phyloP scores from a whole-genome alignment of 2,329 filamentous ascomycete species.

The Aspergillus sp. region DNA sequence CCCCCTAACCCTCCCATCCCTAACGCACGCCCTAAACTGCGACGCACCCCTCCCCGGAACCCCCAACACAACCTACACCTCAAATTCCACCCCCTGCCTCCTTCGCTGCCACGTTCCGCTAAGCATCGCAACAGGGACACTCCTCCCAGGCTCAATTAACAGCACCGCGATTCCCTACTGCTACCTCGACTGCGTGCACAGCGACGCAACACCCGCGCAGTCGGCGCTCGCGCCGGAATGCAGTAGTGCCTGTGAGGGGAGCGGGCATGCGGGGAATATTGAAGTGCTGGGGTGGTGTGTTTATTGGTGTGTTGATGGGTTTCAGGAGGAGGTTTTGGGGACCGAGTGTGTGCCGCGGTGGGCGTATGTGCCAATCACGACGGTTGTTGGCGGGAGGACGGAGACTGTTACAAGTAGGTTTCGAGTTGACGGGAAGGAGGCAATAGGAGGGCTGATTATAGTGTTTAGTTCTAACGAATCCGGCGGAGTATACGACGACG shows the following conservation, averaged over 20 bases:
- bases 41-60: not conserved
- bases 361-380: not conserved
- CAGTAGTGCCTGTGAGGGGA: not conserved
- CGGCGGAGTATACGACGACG: not conserved
- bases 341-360: not conserved
- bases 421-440: not conserved
- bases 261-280: not conserved
- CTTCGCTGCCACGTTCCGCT: not conserved
- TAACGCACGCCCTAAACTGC: not conserved
- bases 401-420: not conserved
- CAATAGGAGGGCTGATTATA: not conserved
- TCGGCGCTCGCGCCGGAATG: not conserved
- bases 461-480: not conserved
- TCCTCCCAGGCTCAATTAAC: not conserved
- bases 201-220: not conserved
- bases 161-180: slow-evolving; percentile 1
- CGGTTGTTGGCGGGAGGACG: not conserved
- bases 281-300: slow-evolving; percentile 1
- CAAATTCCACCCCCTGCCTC: not conserved
- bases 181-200: not conserved
- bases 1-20: not conserved
- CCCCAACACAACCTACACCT: not conserved
- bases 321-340: not conserved
- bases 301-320: slow-evolving; percentile 3
- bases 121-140: not conserved